Percentiles rank a stretch among this genome's conserved stretches.
Conservation (phyloP, 768 basidiomycete species). For the Calocybe indica region DNA sequence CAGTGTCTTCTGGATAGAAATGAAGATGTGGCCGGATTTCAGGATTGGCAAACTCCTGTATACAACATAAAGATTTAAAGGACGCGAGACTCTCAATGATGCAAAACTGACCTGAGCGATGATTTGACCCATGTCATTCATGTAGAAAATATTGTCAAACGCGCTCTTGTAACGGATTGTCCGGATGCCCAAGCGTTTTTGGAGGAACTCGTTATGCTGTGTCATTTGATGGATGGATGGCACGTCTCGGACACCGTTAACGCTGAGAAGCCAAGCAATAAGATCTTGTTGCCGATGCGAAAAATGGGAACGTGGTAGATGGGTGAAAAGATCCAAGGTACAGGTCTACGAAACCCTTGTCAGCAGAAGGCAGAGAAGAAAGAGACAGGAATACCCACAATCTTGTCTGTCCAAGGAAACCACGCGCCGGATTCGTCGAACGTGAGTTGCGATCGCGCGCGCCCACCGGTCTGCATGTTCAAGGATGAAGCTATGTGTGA, state of each 20-base stretch:
- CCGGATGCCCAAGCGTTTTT: conserved; percentile 17
- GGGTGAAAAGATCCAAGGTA: conserved; percentile 17
- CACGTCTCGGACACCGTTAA: conserved; percentile 12
- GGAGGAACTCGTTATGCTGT: conserved; percentile 10
- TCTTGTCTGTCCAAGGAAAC: too few relatives aligned
- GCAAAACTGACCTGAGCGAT: conserved; percentile 16
- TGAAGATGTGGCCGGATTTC: conserved; percentile 15
- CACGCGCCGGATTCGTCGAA: too few relatives aligned
- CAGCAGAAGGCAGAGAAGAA: too few relatives aligned
- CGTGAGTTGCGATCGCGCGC: too few relatives aligned
- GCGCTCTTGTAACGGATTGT: conserved; percentile 18
- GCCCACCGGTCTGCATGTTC: too few relatives aligned
- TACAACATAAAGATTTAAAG: neutral
- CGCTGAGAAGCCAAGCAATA: conserved; percentile 14
- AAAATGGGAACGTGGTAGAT: conserved; percentile 18
- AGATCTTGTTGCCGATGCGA: conserved; percentile 17
- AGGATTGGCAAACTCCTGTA: conserved; percentile 27
- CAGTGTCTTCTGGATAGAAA: conserved; percentile 22
- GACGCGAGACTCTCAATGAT: neutral
- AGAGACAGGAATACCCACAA: too few relatives aligned
- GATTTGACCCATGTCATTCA: conserved; percentile 18
- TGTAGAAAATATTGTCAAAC: conserved; percentile 20
- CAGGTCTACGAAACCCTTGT: conserved; percentile 8
- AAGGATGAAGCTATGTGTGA: too few relatives aligned
- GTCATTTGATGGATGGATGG: conserved; percentile 4